phyloP scores from a whole-genome alignment of 441 rosid species.

The Pelargonium australe region DNA sequence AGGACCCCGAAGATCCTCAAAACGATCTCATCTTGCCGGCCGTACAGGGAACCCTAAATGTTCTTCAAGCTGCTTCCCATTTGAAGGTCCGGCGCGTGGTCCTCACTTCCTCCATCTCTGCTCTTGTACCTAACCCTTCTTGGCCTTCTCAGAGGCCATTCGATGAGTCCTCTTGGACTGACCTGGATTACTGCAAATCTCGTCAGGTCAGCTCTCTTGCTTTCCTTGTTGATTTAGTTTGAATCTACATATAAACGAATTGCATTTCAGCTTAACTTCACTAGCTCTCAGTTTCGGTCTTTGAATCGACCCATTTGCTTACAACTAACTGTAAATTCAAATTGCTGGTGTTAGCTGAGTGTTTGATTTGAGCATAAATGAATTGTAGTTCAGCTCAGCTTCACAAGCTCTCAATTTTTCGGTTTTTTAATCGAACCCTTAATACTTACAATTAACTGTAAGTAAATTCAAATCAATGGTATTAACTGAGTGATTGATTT shows the following conservation, averaged over 20 bases:
- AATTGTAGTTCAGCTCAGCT: too few species aligned
- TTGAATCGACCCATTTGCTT: too few species aligned
- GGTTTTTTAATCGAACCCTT: too few species aligned
- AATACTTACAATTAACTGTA: too few species aligned
- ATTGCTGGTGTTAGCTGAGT: too few species aligned
- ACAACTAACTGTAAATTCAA: too few species aligned
- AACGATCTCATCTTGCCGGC: conserved; percentile 68
- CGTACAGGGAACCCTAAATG: conserved; percentile 69
- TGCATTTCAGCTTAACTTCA: too few species aligned
- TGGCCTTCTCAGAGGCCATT: conserved; percentile 48
- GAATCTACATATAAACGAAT: not conserved
- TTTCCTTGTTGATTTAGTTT: not conserved
- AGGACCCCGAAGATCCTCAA: conserved; percentile 54
- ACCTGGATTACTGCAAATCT: conserved; percentile 61
- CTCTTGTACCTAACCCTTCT: conserved; percentile 62
- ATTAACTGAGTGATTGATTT: too few species aligned
- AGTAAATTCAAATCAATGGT: too few species aligned
- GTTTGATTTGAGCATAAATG: too few species aligned
- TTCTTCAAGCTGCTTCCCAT: conserved; percentile 52
- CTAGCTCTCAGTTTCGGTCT: too few species aligned
- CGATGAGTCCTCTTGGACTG: conserved; percentile 80
- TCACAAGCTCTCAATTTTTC: too few species aligned
- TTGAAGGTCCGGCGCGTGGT: conserved; percentile 64
- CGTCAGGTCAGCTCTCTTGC: conserved; percentile 33
- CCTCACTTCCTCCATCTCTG: conserved; percentile 72